Percentiles rank a stretch among this genome's conserved stretches.
phyloP scores from a whole-genome alignment of 2,329 filamentous ascomycete genomes.

The Hymenoscyphus infarciens region DNA sequence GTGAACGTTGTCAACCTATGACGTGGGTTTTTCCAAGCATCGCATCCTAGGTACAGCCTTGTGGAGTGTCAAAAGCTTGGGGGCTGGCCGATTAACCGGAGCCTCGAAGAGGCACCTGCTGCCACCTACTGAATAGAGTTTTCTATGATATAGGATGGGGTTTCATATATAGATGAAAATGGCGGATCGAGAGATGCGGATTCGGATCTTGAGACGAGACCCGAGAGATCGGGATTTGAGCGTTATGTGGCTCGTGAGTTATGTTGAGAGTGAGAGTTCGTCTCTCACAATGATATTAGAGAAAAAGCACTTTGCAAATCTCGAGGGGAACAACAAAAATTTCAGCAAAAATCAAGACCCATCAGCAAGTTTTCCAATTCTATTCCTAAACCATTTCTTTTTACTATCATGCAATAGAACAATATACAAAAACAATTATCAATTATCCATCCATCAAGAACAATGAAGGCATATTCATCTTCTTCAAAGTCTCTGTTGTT shows the following conservation, averaged over 20 bases:
- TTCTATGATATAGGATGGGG: background rate
- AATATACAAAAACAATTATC: slow-evolving; percentile 1
- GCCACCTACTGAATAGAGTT: background rate
- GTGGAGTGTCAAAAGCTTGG: background rate
- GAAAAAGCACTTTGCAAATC: background rate
- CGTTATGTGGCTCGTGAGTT: background rate
- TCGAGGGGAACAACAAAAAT: background rate
- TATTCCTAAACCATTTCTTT: background rate
- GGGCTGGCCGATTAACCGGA: background rate
- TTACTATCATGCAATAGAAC: slow-evolving; percentile 2
- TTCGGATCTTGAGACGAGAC: background rate
- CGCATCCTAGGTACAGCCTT: slow-evolving; percentile 1
- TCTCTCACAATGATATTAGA: background rate
- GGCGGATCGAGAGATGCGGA: background rate
- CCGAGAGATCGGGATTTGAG: background rate
- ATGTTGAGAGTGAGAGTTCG: no score
- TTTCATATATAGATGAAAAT: background rate
- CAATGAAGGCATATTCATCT: background rate
- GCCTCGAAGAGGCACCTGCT: background rate
- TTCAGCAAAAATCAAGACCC: background rate
- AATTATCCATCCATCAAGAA: background rate
- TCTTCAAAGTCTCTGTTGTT: slow-evolving; percentile 2
- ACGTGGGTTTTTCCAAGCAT: slow-evolving; percentile 1
- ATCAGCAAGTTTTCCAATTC: background rate
- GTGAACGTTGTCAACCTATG: slow-evolving; percentile 2